A percentile compares a stretch with the other conserved stretches of the same genome.
Conservation (phyloP, 2,329 filamentous ascomycete genomes). For the Trichoderma asperellum region DNA sequence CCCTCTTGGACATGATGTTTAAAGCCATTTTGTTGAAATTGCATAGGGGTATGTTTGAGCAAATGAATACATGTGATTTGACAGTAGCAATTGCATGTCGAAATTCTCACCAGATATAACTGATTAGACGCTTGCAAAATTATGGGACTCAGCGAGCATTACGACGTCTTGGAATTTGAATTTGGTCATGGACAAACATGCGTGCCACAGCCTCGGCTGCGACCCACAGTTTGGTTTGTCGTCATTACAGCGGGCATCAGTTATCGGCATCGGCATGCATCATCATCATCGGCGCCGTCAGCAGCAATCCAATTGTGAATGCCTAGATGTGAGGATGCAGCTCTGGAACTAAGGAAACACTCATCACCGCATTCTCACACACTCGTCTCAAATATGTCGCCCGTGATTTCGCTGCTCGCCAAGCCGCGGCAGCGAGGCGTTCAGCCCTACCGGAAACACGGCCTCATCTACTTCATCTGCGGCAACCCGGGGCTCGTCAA, state of each 20-base stretch:
- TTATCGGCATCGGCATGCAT: not conserved
- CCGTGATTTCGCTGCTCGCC: conserved; percentile 41
- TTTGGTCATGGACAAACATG: not conserved
- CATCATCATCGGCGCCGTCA: not conserved
- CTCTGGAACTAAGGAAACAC: too few relatives aligned
- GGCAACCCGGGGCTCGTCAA: conserved; percentile 77
- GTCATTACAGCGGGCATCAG: not conserved
- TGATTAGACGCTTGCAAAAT: not conserved
- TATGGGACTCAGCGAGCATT: not conserved
- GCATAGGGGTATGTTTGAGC: not conserved
- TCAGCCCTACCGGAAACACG: conserved; percentile 35
- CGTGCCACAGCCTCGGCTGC: conserved; percentile 9
- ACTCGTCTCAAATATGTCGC: conserved; percentile 31
- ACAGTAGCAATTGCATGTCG: not conserved
- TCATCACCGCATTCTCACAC: not conserved
- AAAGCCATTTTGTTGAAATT: not conserved
- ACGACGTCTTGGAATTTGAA: not conserved
- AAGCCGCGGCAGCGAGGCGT: conserved; percentile 29
- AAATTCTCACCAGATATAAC: not conserved
- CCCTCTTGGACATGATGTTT: not conserved
- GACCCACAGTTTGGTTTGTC: not conserved
- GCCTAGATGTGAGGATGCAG: not conserved
- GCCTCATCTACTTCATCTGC: conserved; percentile 71
- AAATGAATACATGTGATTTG: not conserved
- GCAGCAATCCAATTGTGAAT: not conserved